phyloP scores from a whole-genome alignment of 164 flowering plant genomes.

The Buxus sempervirens region DNA sequence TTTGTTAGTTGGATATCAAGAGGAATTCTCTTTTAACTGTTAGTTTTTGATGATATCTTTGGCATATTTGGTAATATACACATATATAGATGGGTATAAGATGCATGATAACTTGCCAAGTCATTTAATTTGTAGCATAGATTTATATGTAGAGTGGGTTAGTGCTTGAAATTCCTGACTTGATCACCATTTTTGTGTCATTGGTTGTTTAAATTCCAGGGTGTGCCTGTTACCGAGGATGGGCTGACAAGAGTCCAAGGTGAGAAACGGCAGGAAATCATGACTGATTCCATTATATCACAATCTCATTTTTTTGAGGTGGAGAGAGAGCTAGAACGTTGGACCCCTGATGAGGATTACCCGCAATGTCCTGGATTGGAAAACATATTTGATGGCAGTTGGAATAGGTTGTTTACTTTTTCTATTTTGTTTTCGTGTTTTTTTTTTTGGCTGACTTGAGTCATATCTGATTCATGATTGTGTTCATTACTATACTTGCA shows the following conservation, averaged over 20 bases:
- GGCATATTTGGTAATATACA: too few species aligned
- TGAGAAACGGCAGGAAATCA: slow-evolving; percentile 61
- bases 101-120: too few species aligned
- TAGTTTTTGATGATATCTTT: too few species aligned
- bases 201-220: slow-evolving; percentile 40
- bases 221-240: slow-evolving; percentile 56
- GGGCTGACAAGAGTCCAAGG: slow-evolving; percentile 41
- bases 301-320: slow-evolving; percentile 58
- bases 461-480: not conserved
- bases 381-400: slow-evolving; percentile 66
- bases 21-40: too few species aligned
- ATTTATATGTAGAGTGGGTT: not conserved
- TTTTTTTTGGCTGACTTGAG: too few species aligned
- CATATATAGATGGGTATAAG: too few species aligned
- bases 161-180: not conserved
- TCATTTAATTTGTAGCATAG: too few species aligned
- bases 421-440: not conserved
- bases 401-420: slow-evolving; percentile 65
- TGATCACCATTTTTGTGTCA: not conserved
- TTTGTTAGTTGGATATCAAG: not conserved
- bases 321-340: slow-evolving; percentile 78
- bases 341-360: slow-evolving; percentile 88
- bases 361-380: slow-evolving; percentile 79
- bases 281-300: slow-evolving; percentile 83
- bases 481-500: not conserved